Evolutionary conservation across 352 stramenopile species (phyloP).

Genomic region (Blastocystis sp.): DNA sequence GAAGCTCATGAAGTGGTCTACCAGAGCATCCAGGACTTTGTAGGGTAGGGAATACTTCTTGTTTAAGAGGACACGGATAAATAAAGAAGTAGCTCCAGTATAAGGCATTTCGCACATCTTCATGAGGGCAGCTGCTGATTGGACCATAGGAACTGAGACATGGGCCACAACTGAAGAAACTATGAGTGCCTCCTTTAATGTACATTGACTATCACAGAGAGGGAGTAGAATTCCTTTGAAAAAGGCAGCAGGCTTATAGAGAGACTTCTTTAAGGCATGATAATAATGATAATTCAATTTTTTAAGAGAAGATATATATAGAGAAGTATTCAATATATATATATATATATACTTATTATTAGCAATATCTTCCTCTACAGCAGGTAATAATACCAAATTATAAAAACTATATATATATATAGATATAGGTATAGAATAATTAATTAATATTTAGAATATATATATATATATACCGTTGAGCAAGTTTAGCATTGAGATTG

Average conservation of each 20-base stretch:
- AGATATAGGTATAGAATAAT: no score
- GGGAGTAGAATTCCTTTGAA: conserved; percentile 98
- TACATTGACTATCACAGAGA: conserved; percentile 78
- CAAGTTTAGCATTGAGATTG: conserved; percentile 96
- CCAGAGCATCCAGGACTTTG: conserved; percentile 78
- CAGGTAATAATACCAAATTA: conserved; percentile 84
- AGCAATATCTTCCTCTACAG: conserved; percentile 81
- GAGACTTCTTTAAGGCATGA: conserved; percentile 84
- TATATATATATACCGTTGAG: no score
- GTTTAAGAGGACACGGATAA: conserved; percentile 90
- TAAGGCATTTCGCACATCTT: conserved; percentile 78
- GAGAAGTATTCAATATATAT: conserved; percentile 14
- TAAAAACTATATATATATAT: no score
- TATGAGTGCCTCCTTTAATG: conserved; percentile 83
- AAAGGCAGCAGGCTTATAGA: conserved; percentile 97
- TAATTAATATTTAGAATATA: no score
- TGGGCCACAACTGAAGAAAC: conserved; percentile 83
- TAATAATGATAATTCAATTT: conserved; percentile 99
- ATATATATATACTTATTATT: conserved; percentile 57
- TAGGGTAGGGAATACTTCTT: conserved; percentile 98
- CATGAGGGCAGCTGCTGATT: conserved; percentile 92
- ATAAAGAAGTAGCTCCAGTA: conserved; percentile 84
- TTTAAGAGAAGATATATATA: no score
- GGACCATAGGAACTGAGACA: conserved; percentile 89
- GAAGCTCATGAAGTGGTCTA: conserved; percentile 82